Evolutionary conservation across 1,139 yeast species (phyloP).

Genomic region (Geotrichum restrictum): DNA sequence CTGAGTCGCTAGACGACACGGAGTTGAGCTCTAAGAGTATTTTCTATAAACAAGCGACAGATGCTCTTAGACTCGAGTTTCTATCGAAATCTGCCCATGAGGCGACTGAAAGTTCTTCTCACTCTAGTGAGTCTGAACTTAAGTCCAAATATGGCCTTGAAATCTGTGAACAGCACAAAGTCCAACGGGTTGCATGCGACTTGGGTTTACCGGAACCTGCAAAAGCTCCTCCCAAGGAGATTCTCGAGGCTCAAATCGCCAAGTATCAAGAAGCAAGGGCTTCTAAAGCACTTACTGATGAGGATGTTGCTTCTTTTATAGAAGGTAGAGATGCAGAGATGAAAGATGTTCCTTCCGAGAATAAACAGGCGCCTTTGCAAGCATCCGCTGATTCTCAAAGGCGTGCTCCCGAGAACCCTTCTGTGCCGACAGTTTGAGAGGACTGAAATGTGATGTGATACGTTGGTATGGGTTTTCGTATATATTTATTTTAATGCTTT

Average conservation of each 20-base stretch:
- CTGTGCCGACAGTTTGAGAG: too few relatives aligned
- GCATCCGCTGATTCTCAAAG: too few relatives aligned
- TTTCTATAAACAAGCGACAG: slow-evolving; percentile 30
- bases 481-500: too few relatives aligned
- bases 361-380: too few relatives aligned
- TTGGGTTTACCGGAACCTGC: slow-evolving; percentile 12
- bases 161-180: not conserved
- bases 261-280: slow-evolving; percentile 2
- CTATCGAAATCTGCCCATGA: not conserved
- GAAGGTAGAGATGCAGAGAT: not conserved
- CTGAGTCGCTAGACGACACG: not conserved
- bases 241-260: slow-evolving; percentile 9
- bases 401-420: too few relatives aligned
- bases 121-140: slow-evolving; percentile 6
- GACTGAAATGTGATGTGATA: too few relatives aligned
- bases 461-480: too few relatives aligned
- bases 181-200: not conserved
- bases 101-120: not conserved
- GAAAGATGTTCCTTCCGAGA: not conserved
- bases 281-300: not conserved
- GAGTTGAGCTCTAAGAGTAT: slow-evolving; percentile 19
- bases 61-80: slow-evolving; percentile 31
- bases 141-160: slow-evolving; percentile 12
- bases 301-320: not conserved
- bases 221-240: slow-evolving; percentile 9